Evolutionary conservation across 805 yeast species (phyloP).

Genomic region (Priceomyces carsonii): DNA sequence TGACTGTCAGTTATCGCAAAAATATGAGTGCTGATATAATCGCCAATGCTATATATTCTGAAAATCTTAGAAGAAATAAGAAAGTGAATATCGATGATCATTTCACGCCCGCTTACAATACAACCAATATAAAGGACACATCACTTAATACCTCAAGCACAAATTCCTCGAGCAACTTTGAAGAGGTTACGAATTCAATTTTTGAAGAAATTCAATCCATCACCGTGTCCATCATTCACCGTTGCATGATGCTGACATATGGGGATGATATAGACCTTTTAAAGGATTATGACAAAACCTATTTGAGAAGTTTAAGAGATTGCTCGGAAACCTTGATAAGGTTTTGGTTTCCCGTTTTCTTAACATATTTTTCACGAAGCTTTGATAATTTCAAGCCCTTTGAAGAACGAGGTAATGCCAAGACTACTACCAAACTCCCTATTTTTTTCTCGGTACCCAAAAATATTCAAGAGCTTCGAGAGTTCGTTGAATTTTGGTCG

Average conservation of each 20-base stretch:
- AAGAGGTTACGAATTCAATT: slow-evolving; percentile 22
- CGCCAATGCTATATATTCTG: slow-evolving; percentile 39
- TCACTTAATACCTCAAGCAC: too few species aligned
- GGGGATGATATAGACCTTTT: slow-evolving; percentile 57
- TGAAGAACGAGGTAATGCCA: slow-evolving; percentile 12
- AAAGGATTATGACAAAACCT: slow-evolving; percentile 43
- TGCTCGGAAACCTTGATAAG: slow-evolving; percentile 43
- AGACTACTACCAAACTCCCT: slow-evolving; percentile 20
- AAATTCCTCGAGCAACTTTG: background rate
- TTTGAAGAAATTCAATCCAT: slow-evolving; percentile 43
- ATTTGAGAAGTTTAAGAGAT: slow-evolving; percentile 37
- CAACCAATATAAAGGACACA: too few species aligned
- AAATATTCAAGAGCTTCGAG: slow-evolving; percentile 14
- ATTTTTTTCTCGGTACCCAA: slow-evolving; percentile 25
- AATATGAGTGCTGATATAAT: slow-evolving; percentile 48
- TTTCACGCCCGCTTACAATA: too few species aligned
- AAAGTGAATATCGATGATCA: too few species aligned
- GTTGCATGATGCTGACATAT: slow-evolving; percentile 53
- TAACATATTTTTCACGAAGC: slow-evolving; percentile 40
- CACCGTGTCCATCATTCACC: slow-evolving; percentile 48
- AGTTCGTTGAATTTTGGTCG: slow-evolving; percentile 54
- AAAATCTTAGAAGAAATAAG: slow-evolving; percentile 20
- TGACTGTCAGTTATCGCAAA: slow-evolving; percentile 58
- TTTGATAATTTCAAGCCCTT: slow-evolving; percentile 18
- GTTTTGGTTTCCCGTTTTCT: slow-evolving; percentile 60